These are phyloP conservation scores for Paracoccidioides lutzii DNA, from an alignment of 2,329 filamentous ascomycete species.

Conservation along the genomic window DNA sequence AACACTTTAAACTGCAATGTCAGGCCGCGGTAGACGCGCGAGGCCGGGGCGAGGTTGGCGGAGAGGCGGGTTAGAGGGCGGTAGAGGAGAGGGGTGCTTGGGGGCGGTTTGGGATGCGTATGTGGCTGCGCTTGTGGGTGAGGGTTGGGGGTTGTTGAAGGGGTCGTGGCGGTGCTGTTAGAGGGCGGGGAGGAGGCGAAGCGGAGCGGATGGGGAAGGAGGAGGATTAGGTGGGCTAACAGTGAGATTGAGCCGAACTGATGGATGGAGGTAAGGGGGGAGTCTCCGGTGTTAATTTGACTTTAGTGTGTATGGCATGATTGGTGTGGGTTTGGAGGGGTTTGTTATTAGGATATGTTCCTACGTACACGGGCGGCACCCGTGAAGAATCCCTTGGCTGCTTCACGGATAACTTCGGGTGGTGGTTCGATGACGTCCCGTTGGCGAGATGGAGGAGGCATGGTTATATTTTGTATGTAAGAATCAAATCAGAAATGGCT, in stretches of 20 bases:
- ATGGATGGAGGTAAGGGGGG: too few species aligned
- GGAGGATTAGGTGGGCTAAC: constrained; percentile 33
- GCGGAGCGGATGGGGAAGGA: constrained; percentile 30
- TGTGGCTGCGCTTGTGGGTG: constrained; percentile 11
- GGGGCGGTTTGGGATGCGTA: constrained; percentile 20
- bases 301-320: too few species aligned
- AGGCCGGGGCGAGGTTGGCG: constrained; percentile 31
- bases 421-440: constrained; percentile 30
- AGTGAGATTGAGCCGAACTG: constrained; percentile 36
- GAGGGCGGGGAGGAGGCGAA: constrained; percentile 20
- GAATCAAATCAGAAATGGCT: not conserved
- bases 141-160: constrained; percentile 11
- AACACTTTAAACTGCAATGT: constrained; percentile 40
- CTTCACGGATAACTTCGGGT: constrained; percentile 29
- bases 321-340: too few species aligned
- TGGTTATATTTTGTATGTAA: constrained; percentile 11
- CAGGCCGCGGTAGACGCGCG: constrained; percentile 34
- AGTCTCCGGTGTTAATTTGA: not conserved
- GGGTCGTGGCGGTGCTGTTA: constrained; percentile 15
- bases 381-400: constrained; percentile 30
- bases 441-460: constrained; percentile 32
- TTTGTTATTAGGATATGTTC: not conserved
- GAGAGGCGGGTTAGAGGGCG: constrained; percentile 37
- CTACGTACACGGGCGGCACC: constrained; percentile 31
- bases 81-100: constrained; percentile 23